Evolutionary conservation across 208 protist genomes (phyloP).

Genomic region (Zelonia costaricensis): DNA sequence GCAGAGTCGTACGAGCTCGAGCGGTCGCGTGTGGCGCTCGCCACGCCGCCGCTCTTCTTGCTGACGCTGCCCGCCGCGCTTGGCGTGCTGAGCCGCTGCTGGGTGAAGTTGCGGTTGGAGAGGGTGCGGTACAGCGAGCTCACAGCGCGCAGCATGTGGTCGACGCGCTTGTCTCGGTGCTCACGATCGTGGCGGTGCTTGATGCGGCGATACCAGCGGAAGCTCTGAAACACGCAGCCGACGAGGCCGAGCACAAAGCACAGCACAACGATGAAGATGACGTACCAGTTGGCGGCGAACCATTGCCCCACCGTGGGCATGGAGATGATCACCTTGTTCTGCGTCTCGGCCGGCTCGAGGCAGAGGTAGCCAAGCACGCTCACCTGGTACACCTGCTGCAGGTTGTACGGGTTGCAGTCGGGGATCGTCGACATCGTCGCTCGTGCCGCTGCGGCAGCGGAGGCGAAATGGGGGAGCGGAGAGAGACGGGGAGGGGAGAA

Average conservation of each 20-base stretch:
- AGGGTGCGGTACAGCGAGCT: slow-evolving; percentile 4
- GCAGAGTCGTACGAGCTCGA: too few relatives aligned
- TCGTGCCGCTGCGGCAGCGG: too few relatives aligned
- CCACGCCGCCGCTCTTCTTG: too few relatives aligned
- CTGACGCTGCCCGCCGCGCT: too few relatives aligned
- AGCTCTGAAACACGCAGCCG: slow-evolving; percentile 8
- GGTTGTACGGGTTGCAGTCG: background rate
- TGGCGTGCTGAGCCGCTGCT: too few relatives aligned
- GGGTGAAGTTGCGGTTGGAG: too few relatives aligned
- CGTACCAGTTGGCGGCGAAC: slow-evolving; percentile 35
- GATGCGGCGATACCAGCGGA: slow-evolving; percentile 24
- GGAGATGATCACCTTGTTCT: slow-evolving; percentile 1
- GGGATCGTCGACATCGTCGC: background rate
- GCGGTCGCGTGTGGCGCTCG: too few relatives aligned
- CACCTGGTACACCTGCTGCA: background rate
- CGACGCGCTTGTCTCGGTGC: slow-evolving; percentile 1
- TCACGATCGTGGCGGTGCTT: slow-evolving; percentile 18
- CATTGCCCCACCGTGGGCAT: slow-evolving; percentile 24
- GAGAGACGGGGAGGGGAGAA: too few relatives aligned
- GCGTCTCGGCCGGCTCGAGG: slow-evolving; percentile 5
- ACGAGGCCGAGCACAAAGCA: slow-evolving; percentile 1
- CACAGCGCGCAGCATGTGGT: slow-evolving; percentile 3
- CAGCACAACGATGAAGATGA: slow-evolving; percentile 27
- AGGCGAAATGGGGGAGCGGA: too few relatives aligned
- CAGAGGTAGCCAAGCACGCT: slow-evolving; percentile 4